A percentile compares a stretch with the other conserved stretches of the same genome.
phyloP scores from a whole-genome alignment of 140 eudicot genomes.

The Cichorium intybus region DNA sequence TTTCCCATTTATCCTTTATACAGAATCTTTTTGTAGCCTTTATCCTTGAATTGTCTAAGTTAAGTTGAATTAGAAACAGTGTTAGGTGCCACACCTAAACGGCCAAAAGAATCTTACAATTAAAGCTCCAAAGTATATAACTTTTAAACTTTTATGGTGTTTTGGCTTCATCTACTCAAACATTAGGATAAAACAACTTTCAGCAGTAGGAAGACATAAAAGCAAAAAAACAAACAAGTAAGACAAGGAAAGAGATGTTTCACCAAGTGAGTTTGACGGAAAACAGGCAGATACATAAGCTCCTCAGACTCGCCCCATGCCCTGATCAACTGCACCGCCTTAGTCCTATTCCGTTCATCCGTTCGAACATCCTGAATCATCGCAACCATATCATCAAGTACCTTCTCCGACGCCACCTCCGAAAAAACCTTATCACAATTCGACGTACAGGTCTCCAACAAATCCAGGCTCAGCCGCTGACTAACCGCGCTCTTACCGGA shows the following conservation, averaged over 20 bases:
- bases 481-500: slow-evolving; percentile 26
- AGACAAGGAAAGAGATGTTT: not conserved
- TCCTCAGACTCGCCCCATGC: slow-evolving; percentile 91
- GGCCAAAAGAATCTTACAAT: not conserved
- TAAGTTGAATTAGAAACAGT: too few relatives aligned
- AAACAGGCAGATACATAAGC: slow-evolving; percentile 79
- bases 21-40: too few relatives aligned
- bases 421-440: slow-evolving; percentile 95
- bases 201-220: not conserved
- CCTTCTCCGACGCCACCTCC: slow-evolving; percentile 91
- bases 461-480: slow-evolving; percentile 56
- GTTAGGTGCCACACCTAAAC: too few relatives aligned
- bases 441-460: slow-evolving; percentile 73
- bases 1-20: too few relatives aligned
- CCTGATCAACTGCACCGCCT: slow-evolving; percentile 68
- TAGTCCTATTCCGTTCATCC: slow-evolving; percentile 43
- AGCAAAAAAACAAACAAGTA: slow-evolving; percentile 6
- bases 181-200: not conserved
- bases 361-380: slow-evolving; percentile 56
- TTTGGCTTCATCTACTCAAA: slow-evolving; percentile 19
- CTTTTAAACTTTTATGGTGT: not conserved
- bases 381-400: slow-evolving; percentile 79
- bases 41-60: too few relatives aligned
- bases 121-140: not conserved
- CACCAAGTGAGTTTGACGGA: slow-evolving; percentile 82